A percentile compares a stretch with the other conserved stretches of the same genome.
phyloP scores from a whole-genome alignment of 805 yeast genomes.

The Candida khao-thaluensis region DNA sequence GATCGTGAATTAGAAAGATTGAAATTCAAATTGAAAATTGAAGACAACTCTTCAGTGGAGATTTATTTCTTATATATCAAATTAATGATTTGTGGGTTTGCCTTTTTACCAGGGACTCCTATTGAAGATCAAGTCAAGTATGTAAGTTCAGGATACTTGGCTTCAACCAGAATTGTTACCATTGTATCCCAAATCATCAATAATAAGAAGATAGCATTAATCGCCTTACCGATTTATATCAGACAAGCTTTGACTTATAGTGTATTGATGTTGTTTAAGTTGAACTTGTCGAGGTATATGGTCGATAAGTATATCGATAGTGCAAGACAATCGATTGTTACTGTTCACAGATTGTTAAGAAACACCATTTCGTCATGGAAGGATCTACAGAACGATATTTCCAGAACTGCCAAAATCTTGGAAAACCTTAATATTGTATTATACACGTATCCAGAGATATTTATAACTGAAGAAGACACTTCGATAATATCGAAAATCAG shows the following conservation, averaged over 20 bases:
- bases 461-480: conserved; percentile 53
- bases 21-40: conserved; percentile 63
- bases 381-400: conserved; percentile 83
- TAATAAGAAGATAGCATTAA: conserved; percentile 59
- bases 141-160: conserved; percentile 74
- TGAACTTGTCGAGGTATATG: conserved; percentile 75
- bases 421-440: conserved; percentile 86
- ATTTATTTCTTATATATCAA: conserved; percentile 76
- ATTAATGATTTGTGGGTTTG: conserved; percentile 81
- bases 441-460: conserved; percentile 82
- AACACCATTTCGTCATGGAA: conserved; percentile 92
- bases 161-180: conserved; percentile 81
- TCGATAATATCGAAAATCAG: conserved; percentile 81
- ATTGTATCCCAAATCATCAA: conserved; percentile 64
- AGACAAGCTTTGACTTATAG: conserved; percentile 84
- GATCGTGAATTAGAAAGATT: conserved; percentile 76
- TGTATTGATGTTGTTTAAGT: conserved; percentile 73
- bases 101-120: conserved; percentile 88
- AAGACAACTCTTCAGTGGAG: conserved; percentile 65
- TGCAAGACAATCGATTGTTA: conserved; percentile 89
- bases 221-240: conserved; percentile 82
- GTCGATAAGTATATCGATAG: conserved; percentile 77
- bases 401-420: conserved; percentile 85
- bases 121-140: conserved; percentile 82
- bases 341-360: conserved; percentile 83